These are phyloP conservation scores for Tylopilus felleus DNA, from an alignment of 768 basidiomycete species.

Conservation along the genomic window DNA sequence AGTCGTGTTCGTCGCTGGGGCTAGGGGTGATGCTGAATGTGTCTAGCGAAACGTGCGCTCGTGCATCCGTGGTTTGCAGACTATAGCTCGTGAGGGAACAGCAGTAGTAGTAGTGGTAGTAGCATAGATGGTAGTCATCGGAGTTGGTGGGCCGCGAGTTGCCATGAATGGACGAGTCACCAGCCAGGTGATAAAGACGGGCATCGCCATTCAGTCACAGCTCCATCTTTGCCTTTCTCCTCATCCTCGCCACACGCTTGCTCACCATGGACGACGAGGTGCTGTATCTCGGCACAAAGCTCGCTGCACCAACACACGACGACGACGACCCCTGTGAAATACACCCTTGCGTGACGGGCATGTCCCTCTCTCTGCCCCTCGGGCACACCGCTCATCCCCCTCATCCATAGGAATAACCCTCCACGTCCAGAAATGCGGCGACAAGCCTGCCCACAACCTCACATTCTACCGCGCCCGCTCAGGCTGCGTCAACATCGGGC, in stretches of 20 bases:
- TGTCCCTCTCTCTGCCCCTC: constrained; percentile 21
- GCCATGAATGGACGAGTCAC: constrained; percentile 20
- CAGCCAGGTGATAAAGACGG: constrained; percentile 27
- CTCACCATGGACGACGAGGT: constrained; percentile 56
- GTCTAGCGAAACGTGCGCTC: constrained; percentile 55
- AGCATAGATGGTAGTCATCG: not conserved
- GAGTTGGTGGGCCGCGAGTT: constrained; percentile 14
- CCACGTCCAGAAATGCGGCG: constrained; percentile 51
- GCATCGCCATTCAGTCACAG: constrained; percentile 34
- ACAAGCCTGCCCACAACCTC: constrained; percentile 43
- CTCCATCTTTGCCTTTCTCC: constrained; percentile 20
- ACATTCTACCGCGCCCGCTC: constrained; percentile 51
- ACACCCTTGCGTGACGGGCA: constrained; percentile 42
- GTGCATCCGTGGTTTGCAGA: constrained; percentile 50
- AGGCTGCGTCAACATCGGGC: constrained; percentile 60
- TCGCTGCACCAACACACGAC: constrained; percentile 29
- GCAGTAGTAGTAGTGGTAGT: not conserved
- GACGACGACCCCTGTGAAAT: constrained; percentile 24
- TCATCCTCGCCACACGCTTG: constrained; percentile 3
- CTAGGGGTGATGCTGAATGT: constrained; percentile 1
- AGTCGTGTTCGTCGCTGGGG: constrained; percentile 17
- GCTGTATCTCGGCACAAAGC: constrained; percentile 51
- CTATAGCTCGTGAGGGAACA: constrained; percentile 39
- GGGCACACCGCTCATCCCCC: constrained; percentile 8
- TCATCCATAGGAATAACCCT: constrained; percentile 51